Percentiles rank a stretch among this genome's conserved stretches.
These are phyloP conservation scores for Phytophthora podocarpi DNA, from an alignment of 352 stramenopile species.

Conservation along the genomic window DNA sequence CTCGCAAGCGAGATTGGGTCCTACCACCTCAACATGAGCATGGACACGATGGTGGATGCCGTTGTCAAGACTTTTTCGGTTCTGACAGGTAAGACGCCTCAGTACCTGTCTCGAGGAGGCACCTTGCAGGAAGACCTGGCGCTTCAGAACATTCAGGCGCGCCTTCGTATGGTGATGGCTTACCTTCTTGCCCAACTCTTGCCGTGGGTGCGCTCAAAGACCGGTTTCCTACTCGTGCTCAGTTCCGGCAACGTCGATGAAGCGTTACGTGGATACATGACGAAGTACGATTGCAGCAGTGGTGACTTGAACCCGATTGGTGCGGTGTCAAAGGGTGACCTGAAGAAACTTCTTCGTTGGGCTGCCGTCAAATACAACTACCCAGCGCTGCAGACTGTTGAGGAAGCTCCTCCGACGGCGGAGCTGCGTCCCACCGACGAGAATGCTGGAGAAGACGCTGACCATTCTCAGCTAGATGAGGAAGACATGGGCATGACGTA, in stretches of 20 bases:
- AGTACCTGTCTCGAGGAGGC: constrained; percentile 90
- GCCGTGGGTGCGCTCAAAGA: constrained; percentile 95
- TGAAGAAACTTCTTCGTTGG: constrained; percentile 97
- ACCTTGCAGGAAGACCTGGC: constrained; percentile 95
- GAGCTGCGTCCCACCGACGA: constrained; percentile 94
- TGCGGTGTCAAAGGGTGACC: constrained; percentile 94
- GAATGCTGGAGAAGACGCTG: constrained; percentile 54
- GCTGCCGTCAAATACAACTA: constrained; percentile 92
- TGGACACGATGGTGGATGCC: constrained; percentile 95
- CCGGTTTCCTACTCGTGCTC: constrained; percentile 97
- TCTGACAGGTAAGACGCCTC: constrained; percentile 90
- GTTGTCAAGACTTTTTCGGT: constrained; percentile 80
- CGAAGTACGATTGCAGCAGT: constrained; percentile 99
- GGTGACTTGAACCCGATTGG: constrained; percentile 99
- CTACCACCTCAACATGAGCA: constrained; percentile 96
- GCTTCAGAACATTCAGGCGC: constrained; percentile 99
- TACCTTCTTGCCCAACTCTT: constrained; percentile 98
- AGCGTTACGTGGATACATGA: constrained; percentile 98
- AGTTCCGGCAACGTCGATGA: constrained; percentile 99
- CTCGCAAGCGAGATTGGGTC: constrained; percentile 93
- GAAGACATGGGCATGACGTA: constrained; percentile 99
- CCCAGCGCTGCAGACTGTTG: constrained; percentile 91
- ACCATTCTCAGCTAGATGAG: constrained; percentile 97
- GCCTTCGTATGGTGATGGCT: constrained; percentile 98
- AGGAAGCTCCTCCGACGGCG: constrained; percentile 94